Evolutionary conservation across 2,329 filamentous ascomycete genomes (phyloP).

Genomic region (Pseudogymnoascus sp.): DNA sequence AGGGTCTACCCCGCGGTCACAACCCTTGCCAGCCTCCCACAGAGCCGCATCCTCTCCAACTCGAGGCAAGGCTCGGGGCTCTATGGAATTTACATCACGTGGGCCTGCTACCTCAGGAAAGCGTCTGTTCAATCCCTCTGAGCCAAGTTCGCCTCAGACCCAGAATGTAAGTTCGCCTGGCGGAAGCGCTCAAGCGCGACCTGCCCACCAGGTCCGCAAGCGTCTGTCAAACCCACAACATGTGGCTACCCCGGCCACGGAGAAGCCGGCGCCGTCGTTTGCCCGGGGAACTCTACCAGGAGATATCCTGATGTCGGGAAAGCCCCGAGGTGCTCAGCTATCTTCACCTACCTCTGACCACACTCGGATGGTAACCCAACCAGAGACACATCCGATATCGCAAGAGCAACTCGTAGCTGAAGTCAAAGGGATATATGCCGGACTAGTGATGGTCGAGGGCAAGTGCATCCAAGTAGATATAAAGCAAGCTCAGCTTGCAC

Average conservation of each 20-base stretch:
- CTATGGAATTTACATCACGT: not conserved
- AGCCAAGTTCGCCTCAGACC: not conserved
- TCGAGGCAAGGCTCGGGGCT: not conserved
- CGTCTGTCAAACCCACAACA: not conserved
- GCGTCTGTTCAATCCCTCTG: not conserved
- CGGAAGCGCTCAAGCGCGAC: not conserved
- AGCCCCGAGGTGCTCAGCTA: not conserved
- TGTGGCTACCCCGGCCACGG: not conserved
- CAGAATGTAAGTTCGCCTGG: not conserved
- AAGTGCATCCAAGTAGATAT: conserved; percentile 81
- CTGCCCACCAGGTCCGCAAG: not conserved
- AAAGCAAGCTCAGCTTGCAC: conserved; percentile 44
- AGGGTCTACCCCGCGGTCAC: not conserved
- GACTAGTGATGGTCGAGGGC: conserved; percentile 75
- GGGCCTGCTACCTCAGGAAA: not conserved
- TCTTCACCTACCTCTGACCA: not conserved
- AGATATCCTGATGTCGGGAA: not conserved
- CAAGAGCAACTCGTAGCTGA: conserved; percentile 73
- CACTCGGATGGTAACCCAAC: conserved; percentile 35
- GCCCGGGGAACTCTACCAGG: not conserved
- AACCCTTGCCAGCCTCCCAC: not conserved
- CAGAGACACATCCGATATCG: conserved; percentile 59
- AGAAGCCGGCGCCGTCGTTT: not conserved
- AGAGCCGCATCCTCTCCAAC: not conserved
- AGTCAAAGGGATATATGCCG: conserved; percentile 76